phyloP scores from a whole-genome alignment of 495 filamentous ascomycete species.

The Hypoxylon cercidicola region DNA sequence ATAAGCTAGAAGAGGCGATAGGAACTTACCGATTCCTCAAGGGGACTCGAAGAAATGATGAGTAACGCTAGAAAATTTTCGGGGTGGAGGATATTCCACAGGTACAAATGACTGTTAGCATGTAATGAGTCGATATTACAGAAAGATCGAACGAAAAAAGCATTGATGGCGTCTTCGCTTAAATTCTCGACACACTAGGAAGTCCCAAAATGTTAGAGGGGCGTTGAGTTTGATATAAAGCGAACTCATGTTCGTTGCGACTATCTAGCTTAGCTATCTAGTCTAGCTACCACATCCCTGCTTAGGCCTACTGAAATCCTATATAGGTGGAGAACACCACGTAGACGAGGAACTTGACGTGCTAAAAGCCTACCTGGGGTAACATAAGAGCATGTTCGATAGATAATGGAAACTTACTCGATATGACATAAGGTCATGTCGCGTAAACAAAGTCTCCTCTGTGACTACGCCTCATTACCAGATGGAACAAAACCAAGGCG shows the following conservation, averaged over 20 bases:
- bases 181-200: constrained; percentile 4
- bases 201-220: background rate
- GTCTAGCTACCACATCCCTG: constrained; percentile 4
- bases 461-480: background rate
- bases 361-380: background rate
- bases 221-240: constrained; percentile 1
- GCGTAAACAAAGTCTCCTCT: background rate
- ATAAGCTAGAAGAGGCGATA: background rate
- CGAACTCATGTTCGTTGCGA: constrained; percentile 8
- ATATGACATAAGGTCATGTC: background rate
- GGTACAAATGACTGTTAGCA: background rate
- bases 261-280: background rate
- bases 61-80: background rate
- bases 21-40: constrained; percentile 1
- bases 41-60: too few species aligned
- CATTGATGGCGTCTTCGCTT: constrained; percentile 7
- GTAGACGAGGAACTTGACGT: background rate
- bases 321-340: background rate
- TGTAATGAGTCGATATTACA: constrained; percentile 2
- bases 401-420: background rate
- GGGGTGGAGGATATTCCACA: background rate
- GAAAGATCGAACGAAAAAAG: constrained; percentile 1
- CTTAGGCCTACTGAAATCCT: background rate
- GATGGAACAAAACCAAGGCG: background rate
- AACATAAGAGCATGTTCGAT: background rate